Conservation (phyloP, 768 basidiomycete genomes). For the Dentipellis sp. region DNA sequence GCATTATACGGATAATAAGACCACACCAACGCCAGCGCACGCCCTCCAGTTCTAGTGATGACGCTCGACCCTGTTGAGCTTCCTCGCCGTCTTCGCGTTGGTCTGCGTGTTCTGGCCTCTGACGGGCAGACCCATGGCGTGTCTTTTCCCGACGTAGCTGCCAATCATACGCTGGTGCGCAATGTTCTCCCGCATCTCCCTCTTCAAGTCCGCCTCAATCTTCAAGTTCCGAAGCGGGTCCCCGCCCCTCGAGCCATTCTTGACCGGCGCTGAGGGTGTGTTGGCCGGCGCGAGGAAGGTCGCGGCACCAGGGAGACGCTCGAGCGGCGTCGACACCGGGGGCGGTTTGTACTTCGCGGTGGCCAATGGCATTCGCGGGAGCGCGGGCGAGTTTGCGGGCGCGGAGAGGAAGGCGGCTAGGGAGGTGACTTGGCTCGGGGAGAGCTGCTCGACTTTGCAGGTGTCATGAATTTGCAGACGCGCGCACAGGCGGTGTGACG, state of each 20-base stretch:
- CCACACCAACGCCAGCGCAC: background rate
- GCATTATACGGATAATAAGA: background rate
- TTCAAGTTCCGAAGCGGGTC: conserved; percentile 70
- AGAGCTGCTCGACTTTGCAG: conserved; percentile 72
- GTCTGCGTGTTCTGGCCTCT: conserved; percentile 89
- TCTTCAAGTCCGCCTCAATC: conserved; percentile 82
- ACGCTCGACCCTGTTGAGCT: conserved; percentile 80
- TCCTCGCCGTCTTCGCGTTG: conserved; percentile 86
- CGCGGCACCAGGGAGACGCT: conserved; percentile 18
- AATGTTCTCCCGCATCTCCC: conserved; percentile 84
- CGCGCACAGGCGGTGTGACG: conserved; percentile 77
- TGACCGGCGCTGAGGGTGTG: conserved; percentile 1
- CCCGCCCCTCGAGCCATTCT: conserved; percentile 12
- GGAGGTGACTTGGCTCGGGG: conserved; percentile 80
- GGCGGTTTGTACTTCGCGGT: conserved; percentile 39
- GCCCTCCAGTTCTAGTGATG: conserved; percentile 12
- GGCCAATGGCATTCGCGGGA: conserved; percentile 63
- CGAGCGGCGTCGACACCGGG: conserved; percentile 27
- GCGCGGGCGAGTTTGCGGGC: conserved; percentile 48
- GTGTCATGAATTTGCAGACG: conserved; percentile 87
- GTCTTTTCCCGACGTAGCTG: conserved; percentile 85
- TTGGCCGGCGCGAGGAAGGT: background rate
- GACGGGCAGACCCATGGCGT: conserved; percentile 90
- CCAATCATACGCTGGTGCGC: conserved; percentile 90
- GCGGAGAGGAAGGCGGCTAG: conserved; percentile 73